These are phyloP conservation scores for Chalaropsis ovoidea DNA, from an alignment of 2,329 filamentous ascomycete genomes.

Conservation along the genomic window DNA sequence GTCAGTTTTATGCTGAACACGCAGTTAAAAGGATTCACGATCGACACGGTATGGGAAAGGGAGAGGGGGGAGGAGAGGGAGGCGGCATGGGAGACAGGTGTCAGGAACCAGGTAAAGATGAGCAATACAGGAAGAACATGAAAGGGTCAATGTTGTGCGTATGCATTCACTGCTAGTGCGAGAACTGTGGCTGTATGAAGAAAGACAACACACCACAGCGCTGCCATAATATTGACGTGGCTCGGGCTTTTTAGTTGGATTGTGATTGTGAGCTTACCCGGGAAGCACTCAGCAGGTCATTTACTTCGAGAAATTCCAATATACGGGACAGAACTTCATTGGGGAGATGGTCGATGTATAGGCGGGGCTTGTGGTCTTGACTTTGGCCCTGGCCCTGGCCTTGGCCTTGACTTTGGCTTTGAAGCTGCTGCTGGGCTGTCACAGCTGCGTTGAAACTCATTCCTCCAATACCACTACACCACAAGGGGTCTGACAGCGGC, in stretches of 20 bases:
- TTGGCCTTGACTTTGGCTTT: not conserved
- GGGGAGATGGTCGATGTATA: slow-evolving; percentile 35
- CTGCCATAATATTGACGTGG: not conserved
- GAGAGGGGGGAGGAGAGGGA: not conserved
- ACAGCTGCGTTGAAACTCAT: not conserved
- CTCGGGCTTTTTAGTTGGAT: not conserved
- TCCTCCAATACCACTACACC: slow-evolving; percentile 1
- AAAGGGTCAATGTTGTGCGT: too few species aligned
- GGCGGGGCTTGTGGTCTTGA: not conserved
- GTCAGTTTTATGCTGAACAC: slow-evolving; percentile 1
- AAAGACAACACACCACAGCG: not conserved
- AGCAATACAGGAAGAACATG: not conserved
- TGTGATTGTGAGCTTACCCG: slow-evolving; percentile 37
- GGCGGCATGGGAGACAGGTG: not conserved
- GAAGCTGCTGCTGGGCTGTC: slow-evolving; percentile 9
- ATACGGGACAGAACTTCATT: slow-evolving; percentile 50
- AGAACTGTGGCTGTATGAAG: not conserved
- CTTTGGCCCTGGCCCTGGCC: not conserved
- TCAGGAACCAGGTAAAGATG: not conserved
- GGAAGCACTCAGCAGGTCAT: slow-evolving; percentile 46
- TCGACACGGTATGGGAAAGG: not conserved
- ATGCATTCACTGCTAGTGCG: too few species aligned
- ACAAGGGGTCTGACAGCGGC: slow-evolving; percentile 5
- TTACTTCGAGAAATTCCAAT: slow-evolving; percentile 47
- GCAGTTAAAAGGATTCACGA: not conserved